Conservation (phyloP, 2,329 filamentous ascomycete species). For the Didymella pomorum region DNA sequence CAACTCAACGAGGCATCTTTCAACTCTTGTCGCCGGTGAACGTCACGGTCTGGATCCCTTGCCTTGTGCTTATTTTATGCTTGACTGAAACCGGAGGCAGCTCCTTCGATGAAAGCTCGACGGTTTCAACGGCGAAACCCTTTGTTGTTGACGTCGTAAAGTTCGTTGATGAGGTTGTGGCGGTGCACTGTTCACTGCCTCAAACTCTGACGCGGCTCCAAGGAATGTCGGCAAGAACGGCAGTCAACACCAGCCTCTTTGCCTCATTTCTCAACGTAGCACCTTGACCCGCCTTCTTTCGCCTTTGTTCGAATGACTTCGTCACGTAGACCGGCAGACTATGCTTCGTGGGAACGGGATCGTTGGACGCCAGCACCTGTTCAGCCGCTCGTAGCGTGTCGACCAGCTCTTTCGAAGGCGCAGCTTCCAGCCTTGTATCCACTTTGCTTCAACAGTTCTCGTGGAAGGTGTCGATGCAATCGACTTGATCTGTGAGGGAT, state of each 20-base stretch:
- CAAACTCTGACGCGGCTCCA: constrained; percentile 25
- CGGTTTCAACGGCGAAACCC: background rate
- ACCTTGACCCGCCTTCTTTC: background rate
- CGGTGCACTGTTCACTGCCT: constrained; percentile 26
- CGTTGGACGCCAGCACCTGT: background rate
- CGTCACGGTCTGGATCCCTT: constrained; percentile 11
- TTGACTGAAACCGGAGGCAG: constrained; percentile 1
- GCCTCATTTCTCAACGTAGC: background rate
- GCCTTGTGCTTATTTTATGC: background rate
- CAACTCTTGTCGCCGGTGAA: background rate
- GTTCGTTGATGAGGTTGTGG: constrained; percentile 21
- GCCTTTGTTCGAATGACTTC: background rate
- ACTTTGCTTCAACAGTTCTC: background rate
- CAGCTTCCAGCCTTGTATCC: background rate
- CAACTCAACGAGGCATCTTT: too few species aligned
- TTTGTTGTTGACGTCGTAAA: background rate
- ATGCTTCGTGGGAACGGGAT: background rate
- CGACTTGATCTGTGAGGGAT: background rate
- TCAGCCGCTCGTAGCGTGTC: background rate
- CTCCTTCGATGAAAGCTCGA: background rate
- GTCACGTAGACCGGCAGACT: background rate
- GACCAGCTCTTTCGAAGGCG: background rate
- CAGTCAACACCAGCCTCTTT: constrained; percentile 16
- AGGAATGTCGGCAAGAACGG: constrained; percentile 26
- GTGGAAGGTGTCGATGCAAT: background rate